A percentile compares a stretch with the other conserved stretches of the same genome.
Evolutionary conservation across 805 yeast species (phyloP).

Genomic region (Candida insectalens): DNA sequence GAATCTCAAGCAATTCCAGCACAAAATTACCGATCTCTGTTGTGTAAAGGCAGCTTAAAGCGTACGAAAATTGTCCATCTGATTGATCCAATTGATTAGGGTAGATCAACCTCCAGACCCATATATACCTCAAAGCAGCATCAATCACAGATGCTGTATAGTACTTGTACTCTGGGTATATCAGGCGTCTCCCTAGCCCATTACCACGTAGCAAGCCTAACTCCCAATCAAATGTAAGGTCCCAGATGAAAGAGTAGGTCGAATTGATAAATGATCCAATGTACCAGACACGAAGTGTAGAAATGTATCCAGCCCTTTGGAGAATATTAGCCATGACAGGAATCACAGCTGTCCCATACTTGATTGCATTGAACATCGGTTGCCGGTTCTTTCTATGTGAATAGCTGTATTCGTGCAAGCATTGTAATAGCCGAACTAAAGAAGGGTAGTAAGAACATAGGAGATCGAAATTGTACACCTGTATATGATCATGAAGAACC

Average conservation of each 20-base stretch:
- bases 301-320: conserved; percentile 17
- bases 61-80: conserved; percentile 6
- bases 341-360: conserved; percentile 56
- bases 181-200: conserved; percentile 20
- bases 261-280: conserved; percentile 49
- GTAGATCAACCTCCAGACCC: conserved; percentile 47
- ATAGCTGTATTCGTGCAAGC: conserved; percentile 54
- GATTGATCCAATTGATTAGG: background rate
- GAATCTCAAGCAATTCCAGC: conserved; percentile 64
- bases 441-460: conserved; percentile 43
- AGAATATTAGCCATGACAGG: conserved; percentile 35
- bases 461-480: conserved; percentile 21
- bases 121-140: conserved; percentile 59
- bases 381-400: conserved; percentile 34
- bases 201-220: conserved; percentile 39
- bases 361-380: conserved; percentile 63
- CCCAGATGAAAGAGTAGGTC: conserved; percentile 80
- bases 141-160: conserved; percentile 50
- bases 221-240: conserved; percentile 82
- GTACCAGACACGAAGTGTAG: conserved; percentile 32
- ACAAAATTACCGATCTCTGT: conserved; percentile 55
- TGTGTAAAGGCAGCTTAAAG: conserved; percentile 20
- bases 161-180: conserved; percentile 33
- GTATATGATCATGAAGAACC: conserved; percentile 22
- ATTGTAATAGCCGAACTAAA: conserved; percentile 72